Evolutionary conservation across 306 rosid genomes (phyloP).

Genomic region (Clitoria ternatea): DNA sequence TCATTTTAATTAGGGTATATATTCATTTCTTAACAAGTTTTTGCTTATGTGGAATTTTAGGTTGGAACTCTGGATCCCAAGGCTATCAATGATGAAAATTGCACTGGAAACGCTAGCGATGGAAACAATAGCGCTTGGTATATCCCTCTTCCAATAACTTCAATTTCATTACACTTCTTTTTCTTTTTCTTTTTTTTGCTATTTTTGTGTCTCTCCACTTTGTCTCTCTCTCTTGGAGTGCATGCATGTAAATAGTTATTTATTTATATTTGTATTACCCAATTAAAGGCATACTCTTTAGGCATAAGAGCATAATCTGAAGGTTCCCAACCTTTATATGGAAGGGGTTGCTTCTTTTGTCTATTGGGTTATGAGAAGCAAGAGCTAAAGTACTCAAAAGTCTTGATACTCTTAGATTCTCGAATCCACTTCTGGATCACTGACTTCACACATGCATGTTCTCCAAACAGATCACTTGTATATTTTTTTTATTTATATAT

Average conservation of each 20-base stretch:
- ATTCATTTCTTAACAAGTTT: neutral
- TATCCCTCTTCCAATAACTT: slow-evolving; percentile 27
- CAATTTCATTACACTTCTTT: neutral
- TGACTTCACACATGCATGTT: neutral
- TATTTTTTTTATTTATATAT: neutral
- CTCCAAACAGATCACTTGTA: neutral
- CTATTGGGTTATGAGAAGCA: neutral
- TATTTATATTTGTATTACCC: slow-evolving; percentile 1
- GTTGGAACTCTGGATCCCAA: slow-evolving; percentile 54
- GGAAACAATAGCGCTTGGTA: slow-evolving; percentile 47
- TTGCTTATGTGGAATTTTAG: slow-evolving; percentile 20
- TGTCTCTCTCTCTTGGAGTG: neutral
- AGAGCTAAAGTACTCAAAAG: slow-evolving; percentile 12
- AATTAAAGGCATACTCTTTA: slow-evolving; percentile 21
- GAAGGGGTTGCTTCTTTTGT: slow-evolving; percentile 24
- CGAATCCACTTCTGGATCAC: slow-evolving; percentile 24
- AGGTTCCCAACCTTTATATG: slow-evolving; percentile 32
- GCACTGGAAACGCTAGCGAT: slow-evolving; percentile 60
- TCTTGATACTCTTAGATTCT: slow-evolving; percentile 33
- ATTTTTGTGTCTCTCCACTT: neutral
- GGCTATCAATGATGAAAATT: slow-evolving; percentile 50
- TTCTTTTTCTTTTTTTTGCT: too few species aligned
- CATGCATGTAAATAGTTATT: slow-evolving; percentile 32
- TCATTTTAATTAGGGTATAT: slow-evolving; percentile 17
- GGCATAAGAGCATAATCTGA: slow-evolving; percentile 28